Conservation (phyloP, 2,329 filamentous ascomycete species). For the Lachnellula cervina region DNA sequence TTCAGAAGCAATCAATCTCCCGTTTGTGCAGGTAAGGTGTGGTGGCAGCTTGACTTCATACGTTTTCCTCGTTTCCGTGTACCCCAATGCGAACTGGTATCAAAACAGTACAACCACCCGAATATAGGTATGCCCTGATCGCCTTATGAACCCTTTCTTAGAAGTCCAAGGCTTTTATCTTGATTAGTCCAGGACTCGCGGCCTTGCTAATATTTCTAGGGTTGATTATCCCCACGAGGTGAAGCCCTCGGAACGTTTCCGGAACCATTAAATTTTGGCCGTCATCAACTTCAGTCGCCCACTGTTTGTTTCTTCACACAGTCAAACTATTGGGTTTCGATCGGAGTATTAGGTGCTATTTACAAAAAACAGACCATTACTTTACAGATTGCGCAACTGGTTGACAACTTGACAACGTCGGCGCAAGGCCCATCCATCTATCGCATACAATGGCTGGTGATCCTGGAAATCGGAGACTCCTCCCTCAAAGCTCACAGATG, state of each 20-base stretch:
- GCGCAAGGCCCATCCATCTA: background rate
- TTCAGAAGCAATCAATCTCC: constrained; percentile 17
- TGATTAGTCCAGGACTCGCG: constrained; percentile 23
- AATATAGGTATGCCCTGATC: constrained; percentile 26
- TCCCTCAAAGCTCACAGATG: constrained; percentile 66
- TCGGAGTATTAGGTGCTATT: background rate
- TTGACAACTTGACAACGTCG: constrained; percentile 8
- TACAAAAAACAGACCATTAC: background rate
- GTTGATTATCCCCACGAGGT: constrained; percentile 16
- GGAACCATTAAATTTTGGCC: constrained; percentile 18
- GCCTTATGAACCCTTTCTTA: constrained; percentile 18
- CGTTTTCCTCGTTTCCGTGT: constrained; percentile 4
- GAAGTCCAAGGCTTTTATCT: constrained; percentile 16
- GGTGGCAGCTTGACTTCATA: constrained; percentile 8
- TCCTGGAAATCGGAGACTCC: constrained; percentile 53
- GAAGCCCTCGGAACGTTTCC: constrained; percentile 19
- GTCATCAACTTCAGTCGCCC: constrained; percentile 14
- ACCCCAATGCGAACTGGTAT: constrained; percentile 9
- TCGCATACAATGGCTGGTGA: constrained; percentile 55
- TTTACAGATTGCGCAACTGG: background rate
- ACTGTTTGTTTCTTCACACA: constrained; percentile 9
- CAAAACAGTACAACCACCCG: constrained; percentile 10
- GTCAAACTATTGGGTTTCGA: constrained; percentile 6
- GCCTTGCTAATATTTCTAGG: constrained; percentile 23
- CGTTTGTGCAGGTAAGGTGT: constrained; percentile 21